A percentile compares a stretch with the other conserved stretches of the same genome.
Conservation (phyloP, 2,329 filamentous ascomycete genomes). For the Colletotrichum sublineola region DNA sequence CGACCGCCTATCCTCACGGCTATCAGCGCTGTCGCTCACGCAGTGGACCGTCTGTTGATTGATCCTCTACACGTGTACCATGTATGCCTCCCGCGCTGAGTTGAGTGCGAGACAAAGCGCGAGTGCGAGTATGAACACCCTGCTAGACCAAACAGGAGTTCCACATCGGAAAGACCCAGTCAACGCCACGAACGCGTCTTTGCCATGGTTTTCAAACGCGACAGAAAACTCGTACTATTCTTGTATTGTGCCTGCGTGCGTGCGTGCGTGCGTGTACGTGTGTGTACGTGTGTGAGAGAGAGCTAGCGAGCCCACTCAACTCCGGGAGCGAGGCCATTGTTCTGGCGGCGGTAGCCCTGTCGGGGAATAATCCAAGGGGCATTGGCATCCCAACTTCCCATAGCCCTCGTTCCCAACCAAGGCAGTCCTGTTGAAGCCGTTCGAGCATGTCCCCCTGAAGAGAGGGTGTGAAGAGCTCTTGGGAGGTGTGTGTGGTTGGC, state of each 20-base stretch:
- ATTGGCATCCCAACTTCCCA: slow-evolving; percentile 13
- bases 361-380: neutral
- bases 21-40: slow-evolving; percentile 8
- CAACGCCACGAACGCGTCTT: too few relatives aligned
- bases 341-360: slow-evolving; percentile 5
- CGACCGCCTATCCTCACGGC: slow-evolving; percentile 11
- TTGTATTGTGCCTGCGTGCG: too few relatives aligned
- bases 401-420: neutral
- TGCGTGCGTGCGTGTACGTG: too few relatives aligned
- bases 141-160: neutral
- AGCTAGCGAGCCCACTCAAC: too few relatives aligned
- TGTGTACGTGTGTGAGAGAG: too few relatives aligned
- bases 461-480: neutral
- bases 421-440: neutral
- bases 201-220: too few relatives aligned
- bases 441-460: slow-evolving; percentile 3
- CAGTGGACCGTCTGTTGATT: slow-evolving; percentile 17
- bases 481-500: neutral
- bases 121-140: too few relatives aligned
- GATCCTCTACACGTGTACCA: too few relatives aligned
- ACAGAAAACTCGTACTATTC: too few relatives aligned
- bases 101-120: neutral
- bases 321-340: neutral
- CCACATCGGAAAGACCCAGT: too few relatives aligned
- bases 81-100: too few relatives aligned